phyloP scores from a whole-genome alignment of 2,329 filamentous ascomycete genomes.

The Paramyrothecium sp. region DNA sequence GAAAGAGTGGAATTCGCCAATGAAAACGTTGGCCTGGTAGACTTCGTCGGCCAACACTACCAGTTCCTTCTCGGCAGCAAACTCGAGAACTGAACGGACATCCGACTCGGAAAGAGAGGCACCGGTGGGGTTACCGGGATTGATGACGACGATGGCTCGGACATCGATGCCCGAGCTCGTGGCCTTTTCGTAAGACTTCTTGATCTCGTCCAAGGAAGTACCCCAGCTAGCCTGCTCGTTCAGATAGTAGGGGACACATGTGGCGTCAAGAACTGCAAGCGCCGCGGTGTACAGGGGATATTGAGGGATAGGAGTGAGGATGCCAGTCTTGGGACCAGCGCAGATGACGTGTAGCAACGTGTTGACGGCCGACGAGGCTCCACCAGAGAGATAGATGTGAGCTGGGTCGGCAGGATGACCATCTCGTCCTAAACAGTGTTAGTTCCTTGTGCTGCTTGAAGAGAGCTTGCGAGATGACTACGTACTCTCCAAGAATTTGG shows the following conservation, averaged over 20 bases:
- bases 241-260: conserved; percentile 86
- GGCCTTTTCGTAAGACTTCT: conserved; percentile 68
- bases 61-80: conserved; percentile 78
- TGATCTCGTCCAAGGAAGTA: conserved; percentile 75
- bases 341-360: conserved; percentile 87
- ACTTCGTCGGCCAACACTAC: conserved; percentile 94
- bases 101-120: conserved; percentile 77
- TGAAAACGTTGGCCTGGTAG: conserved; percentile 96
- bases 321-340: conserved; percentile 68
- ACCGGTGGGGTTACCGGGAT: conserved; percentile 94
- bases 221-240: conserved; percentile 84
- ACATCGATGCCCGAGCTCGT: conserved; percentile 76
- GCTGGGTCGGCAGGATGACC: conserved; percentile 76
- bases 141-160: conserved; percentile 90
- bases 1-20: conserved; percentile 89
- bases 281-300: conserved; percentile 98
- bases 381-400: conserved; percentile 83
- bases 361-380: conserved; percentile 90
- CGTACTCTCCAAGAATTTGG: conserved; percentile 83
- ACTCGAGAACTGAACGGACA: conserved; percentile 75
- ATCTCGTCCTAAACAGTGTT: conserved; percentile 63
- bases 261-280: conserved; percentile 76
- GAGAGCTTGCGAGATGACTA: conserved; percentile 9
- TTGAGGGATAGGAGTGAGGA: conserved; percentile 96
- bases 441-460: conserved; percentile 3